Base-by-base conservation (phyloP, 2,329 filamentous ascomycete genomes). In the Neonectria punicea region DNA sequence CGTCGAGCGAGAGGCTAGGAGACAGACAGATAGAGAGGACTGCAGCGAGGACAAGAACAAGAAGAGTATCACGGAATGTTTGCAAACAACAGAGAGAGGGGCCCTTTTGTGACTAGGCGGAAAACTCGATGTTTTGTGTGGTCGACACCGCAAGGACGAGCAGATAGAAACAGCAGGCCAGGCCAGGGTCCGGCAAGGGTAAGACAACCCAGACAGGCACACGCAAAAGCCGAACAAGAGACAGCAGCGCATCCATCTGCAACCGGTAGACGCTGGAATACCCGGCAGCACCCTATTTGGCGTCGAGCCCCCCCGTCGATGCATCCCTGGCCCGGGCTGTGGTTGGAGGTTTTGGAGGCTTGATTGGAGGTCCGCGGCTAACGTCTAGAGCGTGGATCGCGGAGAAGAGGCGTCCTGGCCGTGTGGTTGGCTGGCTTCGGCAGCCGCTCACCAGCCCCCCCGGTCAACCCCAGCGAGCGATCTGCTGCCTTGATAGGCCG, bases 401-500 rank as follows among this genome's bases (percentile, higher is more conserved):
- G 62, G 67, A 69, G 68, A 71, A 51, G 61, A 20, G 39, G 54
- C 49, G 58, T 62, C 28, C 50, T 55, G 32, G 56, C 43, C 44
- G 47, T 67, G 53, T 63, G 63, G 70, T 74, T 74, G 72, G 72
- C n/a, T 66, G 51, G 25, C 8, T 10, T 34, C 22, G 20, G 47
- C 58, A 67, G 50, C 63, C 65, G 65, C 68, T 65, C 60, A 57
- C 44, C 43, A 41, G 41, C 51, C 62, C 71, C 71, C 69, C 71
- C 50, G 53, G 53, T 56, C 54, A 57, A 30, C 63, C 55, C 61
- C 41, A 32, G 43, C 51, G 22, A n/a, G 43, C 30, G 47, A 71
- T 70, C 63, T 67, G 59, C 66, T 54, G 62, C 32, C 58, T 65
- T 73, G 73, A 75, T 75, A 72, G 73, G 73, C 61, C 62, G 44